Conservation (phyloP, 371 early-diverging fungal species). For the Zopfochytrium polystomum region DNA sequence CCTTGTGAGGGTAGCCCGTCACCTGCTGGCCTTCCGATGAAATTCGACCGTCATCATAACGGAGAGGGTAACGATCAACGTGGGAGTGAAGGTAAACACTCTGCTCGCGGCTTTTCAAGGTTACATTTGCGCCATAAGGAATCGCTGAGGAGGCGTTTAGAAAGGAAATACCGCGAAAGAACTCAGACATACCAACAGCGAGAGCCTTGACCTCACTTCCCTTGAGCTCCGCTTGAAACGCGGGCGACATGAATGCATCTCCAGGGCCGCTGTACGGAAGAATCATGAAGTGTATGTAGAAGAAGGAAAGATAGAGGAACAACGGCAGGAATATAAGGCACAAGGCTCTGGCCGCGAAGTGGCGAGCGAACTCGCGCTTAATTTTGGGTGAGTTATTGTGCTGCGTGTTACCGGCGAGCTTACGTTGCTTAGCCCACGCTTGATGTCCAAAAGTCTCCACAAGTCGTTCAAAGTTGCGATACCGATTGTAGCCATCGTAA, state of each 20-base stretch:
- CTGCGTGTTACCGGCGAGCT: conserved; percentile 1
- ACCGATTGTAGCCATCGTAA: conserved; percentile 82
- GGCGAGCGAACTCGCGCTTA: conserved; percentile 58
- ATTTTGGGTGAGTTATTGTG: neutral
- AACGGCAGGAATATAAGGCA: conserved; percentile 50
- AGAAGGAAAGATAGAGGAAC: conserved; percentile 46
- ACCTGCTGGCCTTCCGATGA: conserved; percentile 93
- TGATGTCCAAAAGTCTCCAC: conserved; percentile 85
- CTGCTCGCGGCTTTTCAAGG: conserved; percentile 72
- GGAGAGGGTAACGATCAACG: conserved; percentile 74
- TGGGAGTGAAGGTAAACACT: conserved; percentile 83
- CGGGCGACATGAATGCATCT: conserved; percentile 82
- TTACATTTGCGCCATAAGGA: conserved; percentile 77
- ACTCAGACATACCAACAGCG: conserved; percentile 33
- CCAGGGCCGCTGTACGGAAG: conserved; percentile 78
- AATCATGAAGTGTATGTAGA: conserved; percentile 53
- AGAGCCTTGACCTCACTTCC: conserved; percentile 57
- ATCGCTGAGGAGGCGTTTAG: conserved; percentile 68
- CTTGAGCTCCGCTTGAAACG: conserved; percentile 80
- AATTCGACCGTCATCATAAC: conserved; percentile 90
- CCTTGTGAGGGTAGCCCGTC: conserved; percentile 78
- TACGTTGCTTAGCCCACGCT: conserved; percentile 71
- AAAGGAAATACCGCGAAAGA: no score
- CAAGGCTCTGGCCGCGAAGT: conserved; percentile 49
- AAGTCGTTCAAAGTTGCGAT: conserved; percentile 82